phyloP scores from a whole-genome alignment of 169 alveolate species.

The Eimeria maxima region DNA sequence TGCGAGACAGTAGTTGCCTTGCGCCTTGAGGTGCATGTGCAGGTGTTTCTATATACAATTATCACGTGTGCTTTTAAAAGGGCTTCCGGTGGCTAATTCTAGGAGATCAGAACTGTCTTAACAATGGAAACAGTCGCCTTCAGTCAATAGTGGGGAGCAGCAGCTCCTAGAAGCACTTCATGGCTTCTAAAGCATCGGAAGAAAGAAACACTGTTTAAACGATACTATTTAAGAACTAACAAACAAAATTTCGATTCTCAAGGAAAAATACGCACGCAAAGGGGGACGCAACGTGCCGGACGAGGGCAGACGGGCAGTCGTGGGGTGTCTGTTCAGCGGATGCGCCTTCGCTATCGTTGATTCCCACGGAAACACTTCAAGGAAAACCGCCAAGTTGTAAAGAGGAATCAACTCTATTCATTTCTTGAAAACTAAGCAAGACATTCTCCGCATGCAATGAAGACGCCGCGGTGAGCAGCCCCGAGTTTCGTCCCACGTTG shows the following conservation, averaged over 20 bases:
- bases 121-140: not conserved
- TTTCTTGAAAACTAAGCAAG: not conserved
- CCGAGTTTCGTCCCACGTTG: not conserved
- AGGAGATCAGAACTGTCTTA: not conserved
- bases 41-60: not conserved
- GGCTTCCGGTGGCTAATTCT: not conserved
- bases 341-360: not conserved
- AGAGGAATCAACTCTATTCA: not conserved
- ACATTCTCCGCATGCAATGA: not conserved
- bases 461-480: not conserved
- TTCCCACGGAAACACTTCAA: not conserved
- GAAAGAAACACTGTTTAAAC: not conserved
- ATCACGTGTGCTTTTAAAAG: not conserved
- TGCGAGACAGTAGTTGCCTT: not conserved
- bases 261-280: not conserved
- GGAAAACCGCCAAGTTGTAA: not conserved
- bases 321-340: slow-evolving; percentile 11
- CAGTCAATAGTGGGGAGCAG: not conserved
- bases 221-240: not conserved
- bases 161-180: not conserved
- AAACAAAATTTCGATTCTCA: not conserved
- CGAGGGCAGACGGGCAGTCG: not conserved
- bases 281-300: not conserved
- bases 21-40: not conserved
- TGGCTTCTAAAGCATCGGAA: not conserved